Base-by-base conservation (phyloP, 805 yeast species). In the Lachancea lanzarotensis region DNA sequence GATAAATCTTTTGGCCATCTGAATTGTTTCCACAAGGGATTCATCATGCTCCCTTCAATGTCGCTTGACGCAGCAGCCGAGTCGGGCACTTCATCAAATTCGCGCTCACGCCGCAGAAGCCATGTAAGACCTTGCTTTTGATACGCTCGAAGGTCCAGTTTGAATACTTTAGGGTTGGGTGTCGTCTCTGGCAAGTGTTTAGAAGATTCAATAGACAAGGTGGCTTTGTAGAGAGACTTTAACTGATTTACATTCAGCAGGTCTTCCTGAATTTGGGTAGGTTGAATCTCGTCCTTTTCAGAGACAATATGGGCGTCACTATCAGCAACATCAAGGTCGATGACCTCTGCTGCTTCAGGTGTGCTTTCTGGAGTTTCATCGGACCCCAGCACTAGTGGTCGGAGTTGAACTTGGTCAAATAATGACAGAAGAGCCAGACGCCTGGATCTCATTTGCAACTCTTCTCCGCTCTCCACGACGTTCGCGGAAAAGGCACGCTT, bases 61-160 rank as follows among this genome's bases (percentile, higher is more conserved):
- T 52, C 65, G 3, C 48, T 51, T 2, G 45, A 31, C 2, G 46
- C 47, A 3, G 53, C 49, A 2, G 65, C 46, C 18, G 41, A 12
- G 25, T 27, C 18, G 8, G 47, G 29, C 12, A 37, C 32, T 11
- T 55, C 50, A 15, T 52, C 73, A 48, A 74, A 64, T 50, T 82
- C 89, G 33, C 76, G 72, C 57, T 89, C 96, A 45, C 91, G 70
- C 27, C 79, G 73, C n/a, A 88, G 65, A 91, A 89, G 82, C 96
- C 96, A 89, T 1, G 90, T 78, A 26, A 88, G 65, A 0, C 95
- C 96, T 54, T 82, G 87, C 49, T 76, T 81, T 63, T 91, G 98
- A 60, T 91, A 91, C 1, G 79, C 75, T 45, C 95, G 69, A 40
- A 91, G 65, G 1, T 68, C 67, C 40, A 90, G 53, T 8, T 70